These are phyloP conservation scores for Starmerella bombi DNA, from an alignment of 805 yeast species.

Conservation along the genomic window DNA sequence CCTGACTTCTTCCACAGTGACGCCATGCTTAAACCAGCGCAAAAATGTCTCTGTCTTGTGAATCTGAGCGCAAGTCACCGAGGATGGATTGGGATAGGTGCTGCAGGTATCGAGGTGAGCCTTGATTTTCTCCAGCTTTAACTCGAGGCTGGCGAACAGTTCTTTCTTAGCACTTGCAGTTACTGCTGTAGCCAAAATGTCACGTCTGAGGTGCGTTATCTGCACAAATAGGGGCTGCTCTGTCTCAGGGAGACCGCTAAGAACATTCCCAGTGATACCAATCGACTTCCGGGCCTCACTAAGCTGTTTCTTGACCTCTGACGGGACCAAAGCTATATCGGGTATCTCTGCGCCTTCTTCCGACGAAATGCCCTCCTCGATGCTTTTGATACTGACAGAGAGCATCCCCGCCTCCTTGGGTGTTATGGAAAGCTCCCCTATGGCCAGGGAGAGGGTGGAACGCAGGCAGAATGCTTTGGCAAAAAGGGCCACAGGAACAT, in stretches of 20 bases:
- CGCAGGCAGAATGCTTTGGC: constrained; percentile 79
- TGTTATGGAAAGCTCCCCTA: constrained; percentile 71
- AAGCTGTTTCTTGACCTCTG: constrained; percentile 2
- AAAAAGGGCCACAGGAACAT: constrained; percentile 87
- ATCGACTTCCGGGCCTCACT: constrained; percentile 1
- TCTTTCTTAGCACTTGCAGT: constrained; percentile 4
- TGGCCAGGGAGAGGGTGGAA: constrained; percentile 67
- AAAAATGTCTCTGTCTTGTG: constrained; percentile 7
- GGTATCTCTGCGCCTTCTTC: constrained; percentile 32
- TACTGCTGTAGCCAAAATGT: constrained; percentile 12
- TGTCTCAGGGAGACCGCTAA: constrained; percentile 12
- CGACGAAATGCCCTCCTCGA: constrained; percentile 44
- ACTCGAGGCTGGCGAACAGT: constrained; percentile 5
- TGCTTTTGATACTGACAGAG: constrained; percentile 55
- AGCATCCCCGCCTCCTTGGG: constrained; percentile 73
- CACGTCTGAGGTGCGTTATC: constrained; percentile 21
- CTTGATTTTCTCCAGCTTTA: constrained; percentile 8
- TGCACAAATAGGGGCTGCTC: constrained; percentile 18
- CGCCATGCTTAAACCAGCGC: constrained; percentile 19
- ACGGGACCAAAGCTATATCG: constrained; percentile 33
- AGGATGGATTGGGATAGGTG: not conserved
- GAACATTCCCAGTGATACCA: not conserved
- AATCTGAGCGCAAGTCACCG: constrained; percentile 9
- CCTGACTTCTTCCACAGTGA: constrained; percentile 20
- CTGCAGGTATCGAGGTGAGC: constrained; percentile 1